Conservation (phyloP, 495 filamentous ascomycete genomes). For the Rhizodiscina lignyota region DNA sequence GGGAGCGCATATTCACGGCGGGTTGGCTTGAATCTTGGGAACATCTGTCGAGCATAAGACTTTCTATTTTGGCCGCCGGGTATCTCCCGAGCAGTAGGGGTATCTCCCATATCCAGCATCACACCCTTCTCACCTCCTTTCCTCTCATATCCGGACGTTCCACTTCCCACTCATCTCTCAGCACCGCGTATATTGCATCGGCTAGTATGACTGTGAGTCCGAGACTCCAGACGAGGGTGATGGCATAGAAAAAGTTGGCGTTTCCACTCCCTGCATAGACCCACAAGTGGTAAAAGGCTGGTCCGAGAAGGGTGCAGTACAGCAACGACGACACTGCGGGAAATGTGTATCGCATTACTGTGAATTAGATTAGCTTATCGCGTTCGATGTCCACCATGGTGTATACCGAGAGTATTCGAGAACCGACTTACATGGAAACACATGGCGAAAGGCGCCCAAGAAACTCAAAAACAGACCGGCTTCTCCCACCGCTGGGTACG, state of each 20-base stretch:
- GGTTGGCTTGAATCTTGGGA: neutral
- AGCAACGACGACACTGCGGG: conserved; percentile 63
- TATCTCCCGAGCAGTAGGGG: too few species aligned
- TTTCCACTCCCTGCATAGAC: conserved; percentile 97
- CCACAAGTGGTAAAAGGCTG: conserved; percentile 95
- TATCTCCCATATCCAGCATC: too few species aligned
- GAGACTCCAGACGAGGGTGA: conserved; percentile 92
- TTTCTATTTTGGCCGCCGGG: neutral
- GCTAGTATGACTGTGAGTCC: conserved; percentile 66
- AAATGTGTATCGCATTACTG: conserved; percentile 88
- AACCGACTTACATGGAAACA: conserved; percentile 71
- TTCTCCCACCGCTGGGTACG: conserved; percentile 85
- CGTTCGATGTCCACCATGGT: conserved; percentile 5
- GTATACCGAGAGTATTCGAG: too few species aligned
- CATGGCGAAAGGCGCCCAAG: conserved; percentile 74
- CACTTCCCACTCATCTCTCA: conserved; percentile 88
- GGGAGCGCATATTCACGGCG: neutral
- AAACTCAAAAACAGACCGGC: conserved; percentile 67
- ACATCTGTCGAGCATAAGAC: neutral
- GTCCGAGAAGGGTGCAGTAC: conserved; percentile 76
- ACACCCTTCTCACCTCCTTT: conserved; percentile 69
- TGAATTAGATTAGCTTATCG: too few species aligned
- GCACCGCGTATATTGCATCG: conserved; percentile 71
- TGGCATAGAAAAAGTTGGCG: conserved; percentile 98
- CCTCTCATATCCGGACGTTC: conserved; percentile 80